phyloP scores from a whole-genome alignment of 352 stramenopile genomes.

The Pythium pyrilobum region DNA sequence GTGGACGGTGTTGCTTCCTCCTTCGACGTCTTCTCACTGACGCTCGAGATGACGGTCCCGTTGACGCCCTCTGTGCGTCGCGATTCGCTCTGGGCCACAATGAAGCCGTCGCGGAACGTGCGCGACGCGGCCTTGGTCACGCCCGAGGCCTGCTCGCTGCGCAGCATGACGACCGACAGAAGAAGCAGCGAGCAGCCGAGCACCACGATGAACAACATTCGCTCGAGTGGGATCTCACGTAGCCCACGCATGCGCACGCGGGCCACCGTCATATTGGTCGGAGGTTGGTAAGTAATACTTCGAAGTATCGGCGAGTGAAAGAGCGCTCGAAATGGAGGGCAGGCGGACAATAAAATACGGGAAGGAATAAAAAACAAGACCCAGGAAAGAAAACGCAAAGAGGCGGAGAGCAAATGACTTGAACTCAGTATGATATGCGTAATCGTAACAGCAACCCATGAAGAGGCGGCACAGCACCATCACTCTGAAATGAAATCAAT shows the following conservation, averaged over 20 bases:
- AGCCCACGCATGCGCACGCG: slow-evolving; percentile 12
- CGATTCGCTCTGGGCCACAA: slow-evolving; percentile 31
- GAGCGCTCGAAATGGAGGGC: not conserved
- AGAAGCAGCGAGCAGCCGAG: slow-evolving; percentile 47
- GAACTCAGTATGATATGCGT: slow-evolving; percentile 7
- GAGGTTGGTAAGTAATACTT: not conserved
- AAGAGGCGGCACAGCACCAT: slow-evolving; percentile 1
- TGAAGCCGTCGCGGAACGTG: slow-evolving; percentile 73
- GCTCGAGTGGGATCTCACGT: slow-evolving; percentile 35
- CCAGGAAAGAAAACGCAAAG: too few species aligned
- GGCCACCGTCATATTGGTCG: not conserved
- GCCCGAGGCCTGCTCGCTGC: slow-evolving; percentile 28
- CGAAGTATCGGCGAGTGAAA: not conserved
- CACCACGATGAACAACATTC: slow-evolving; percentile 48
- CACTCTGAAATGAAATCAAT: slow-evolving; percentile 3
- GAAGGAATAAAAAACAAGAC: not conserved
- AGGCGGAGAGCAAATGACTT: slow-evolving; percentile 4
- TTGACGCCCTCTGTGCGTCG: slow-evolving; percentile 38
- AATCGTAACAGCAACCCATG: too few species aligned
- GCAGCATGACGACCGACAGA: slow-evolving; percentile 56
- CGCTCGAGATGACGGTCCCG: too few species aligned
- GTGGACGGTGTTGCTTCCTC: too few species aligned
- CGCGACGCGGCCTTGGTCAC: slow-evolving; percentile 14
- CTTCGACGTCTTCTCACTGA: too few species aligned
- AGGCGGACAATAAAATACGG: not conserved